These are phyloP conservation scores for Cryptomeria japonica DNA, from an alignment of 75 land plant species.

Conservation along the genomic window DNA sequence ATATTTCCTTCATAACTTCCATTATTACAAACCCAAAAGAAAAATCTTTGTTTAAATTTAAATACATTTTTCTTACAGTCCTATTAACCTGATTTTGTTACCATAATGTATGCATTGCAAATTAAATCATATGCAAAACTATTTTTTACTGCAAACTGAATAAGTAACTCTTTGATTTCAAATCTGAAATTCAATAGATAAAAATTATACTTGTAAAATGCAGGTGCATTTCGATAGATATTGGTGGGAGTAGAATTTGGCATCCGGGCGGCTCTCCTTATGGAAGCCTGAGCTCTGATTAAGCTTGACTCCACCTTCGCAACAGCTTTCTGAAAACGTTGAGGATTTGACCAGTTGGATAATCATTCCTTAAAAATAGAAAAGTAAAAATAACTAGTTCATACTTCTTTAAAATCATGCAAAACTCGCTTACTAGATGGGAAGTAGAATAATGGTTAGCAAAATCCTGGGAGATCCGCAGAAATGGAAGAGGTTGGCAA, in stretches of 20 bases:
- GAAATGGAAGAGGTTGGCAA: background rate
- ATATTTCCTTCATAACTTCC: too few relatives aligned
- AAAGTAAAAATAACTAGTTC: too few relatives aligned
- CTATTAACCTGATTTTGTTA: too few relatives aligned
- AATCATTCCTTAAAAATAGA: background rate
- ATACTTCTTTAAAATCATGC: background rate
- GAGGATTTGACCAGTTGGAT: background rate
- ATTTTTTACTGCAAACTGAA: too few relatives aligned
- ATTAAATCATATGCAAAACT: too few relatives aligned
- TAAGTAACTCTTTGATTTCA: background rate
- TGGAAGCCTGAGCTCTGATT: conserved; percentile 27
- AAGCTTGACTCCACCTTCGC: conserved; percentile 37
- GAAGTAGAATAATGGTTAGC: background rate
- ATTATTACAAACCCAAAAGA: too few relatives aligned
- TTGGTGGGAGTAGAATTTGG: background rate
- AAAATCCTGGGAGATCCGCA: background rate
- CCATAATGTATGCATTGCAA: too few relatives aligned
- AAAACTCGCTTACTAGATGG: background rate
- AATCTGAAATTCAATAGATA: background rate
- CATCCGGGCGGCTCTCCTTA: conserved; percentile 17
- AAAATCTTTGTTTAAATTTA: too few relatives aligned
- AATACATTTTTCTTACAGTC: too few relatives aligned
- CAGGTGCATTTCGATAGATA: conserved; percentile 40
- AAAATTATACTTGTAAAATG: conserved; percentile 41
- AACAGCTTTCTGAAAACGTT: background rate